Base-by-base conservation (phyloP, 768 basidiomycete species). In the Serendipita sp. region DNA sequence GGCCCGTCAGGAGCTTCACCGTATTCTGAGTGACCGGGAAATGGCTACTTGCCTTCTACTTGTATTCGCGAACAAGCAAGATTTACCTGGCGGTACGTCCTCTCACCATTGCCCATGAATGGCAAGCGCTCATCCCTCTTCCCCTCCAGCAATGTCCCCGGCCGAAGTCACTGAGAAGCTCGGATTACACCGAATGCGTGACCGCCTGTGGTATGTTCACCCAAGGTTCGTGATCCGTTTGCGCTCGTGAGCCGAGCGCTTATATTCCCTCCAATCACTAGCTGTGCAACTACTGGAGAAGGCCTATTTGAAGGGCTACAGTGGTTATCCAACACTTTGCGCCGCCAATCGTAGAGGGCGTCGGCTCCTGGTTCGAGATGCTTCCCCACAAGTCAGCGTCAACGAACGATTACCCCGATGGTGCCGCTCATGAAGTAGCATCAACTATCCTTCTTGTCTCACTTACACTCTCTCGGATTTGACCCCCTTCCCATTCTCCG, bases 41-140 rank as follows among this genome's bases (percentile, higher is more conserved):
- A 97, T 98, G 95, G 92, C 90, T 75, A 94, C 97, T 67, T 97
- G 94, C 72, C 73, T 98, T 62, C 72, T 98, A 70, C 85, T 98
- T 64, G 94, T 98, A n/a, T 98, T 98, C 74, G 94, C 95, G 34
- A 98, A 98, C 77, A 98, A 98, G 77, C 95, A 98, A 75, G 95
- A 98, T 81, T 75, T 98, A 68, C 92, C 92, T 5, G 92, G 90
- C 74, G 94, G 94, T 95, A 68, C 68, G 84, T 77, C 5, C 17
- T 60, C n/a, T 20, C 41, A 34, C 26, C 24, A n/a, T 3, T 24
- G 3, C 45, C 63, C 16, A 44, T 61, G 16, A 3, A 38, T 62
- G 24, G 34, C 48, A 9, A 16, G 38, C 14, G 34, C 34, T 58
- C 53, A 34, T 51, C 7, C 45, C 20, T 42, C 42, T 17, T 65